Conservation (phyloP, 2,329 filamentous ascomycete genomes). For the Ophiostoma australiae region DNA sequence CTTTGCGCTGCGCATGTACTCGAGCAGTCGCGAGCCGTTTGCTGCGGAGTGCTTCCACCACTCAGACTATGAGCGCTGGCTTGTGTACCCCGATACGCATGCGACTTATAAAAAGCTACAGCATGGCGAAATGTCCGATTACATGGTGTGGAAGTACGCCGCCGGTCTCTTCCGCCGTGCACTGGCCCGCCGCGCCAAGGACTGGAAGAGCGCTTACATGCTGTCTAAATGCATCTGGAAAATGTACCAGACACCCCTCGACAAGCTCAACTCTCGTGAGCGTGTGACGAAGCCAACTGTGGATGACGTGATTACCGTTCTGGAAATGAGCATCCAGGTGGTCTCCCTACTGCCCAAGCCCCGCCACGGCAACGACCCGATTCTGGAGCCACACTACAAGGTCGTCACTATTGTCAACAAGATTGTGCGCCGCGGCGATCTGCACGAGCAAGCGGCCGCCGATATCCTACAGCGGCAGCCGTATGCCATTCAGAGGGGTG, state of each 20-base stretch:
- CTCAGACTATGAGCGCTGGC: constrained; percentile 52
- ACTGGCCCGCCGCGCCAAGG: constrained; percentile 48
- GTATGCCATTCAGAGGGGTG: constrained; percentile 47
- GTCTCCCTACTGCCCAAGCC: constrained; percentile 51
- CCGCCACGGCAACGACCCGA: constrained; percentile 61
- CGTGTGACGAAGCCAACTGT: constrained; percentile 37
- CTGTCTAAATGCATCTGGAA: constrained; percentile 60
- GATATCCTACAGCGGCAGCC: constrained; percentile 53
- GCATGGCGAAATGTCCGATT: constrained; percentile 54
- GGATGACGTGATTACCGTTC: constrained; percentile 42
- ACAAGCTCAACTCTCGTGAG: constrained; percentile 44
- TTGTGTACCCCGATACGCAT: constrained; percentile 47
- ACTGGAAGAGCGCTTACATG: constrained; percentile 60
- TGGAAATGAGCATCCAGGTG: constrained; percentile 49
- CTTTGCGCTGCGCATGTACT: constrained; percentile 58
- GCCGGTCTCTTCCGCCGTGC: constrained; percentile 53
- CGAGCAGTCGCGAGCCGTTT: constrained; percentile 58
- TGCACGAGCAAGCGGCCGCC: constrained; percentile 46
- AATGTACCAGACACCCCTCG: constrained; percentile 51
- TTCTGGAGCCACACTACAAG: constrained; percentile 90
- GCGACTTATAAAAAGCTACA: constrained; percentile 50
- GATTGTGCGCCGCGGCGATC: constrained; percentile 56
- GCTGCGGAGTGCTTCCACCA: constrained; percentile 59
- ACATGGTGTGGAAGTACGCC: constrained; percentile 59
- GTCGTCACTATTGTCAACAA: constrained; percentile 79